A percentile compares a stretch with the other conserved stretches of the same genome.
Evolutionary conservation across 108 stramenopile genomes (phyloP).

Genomic region (Cyclotella atomus): DNA sequence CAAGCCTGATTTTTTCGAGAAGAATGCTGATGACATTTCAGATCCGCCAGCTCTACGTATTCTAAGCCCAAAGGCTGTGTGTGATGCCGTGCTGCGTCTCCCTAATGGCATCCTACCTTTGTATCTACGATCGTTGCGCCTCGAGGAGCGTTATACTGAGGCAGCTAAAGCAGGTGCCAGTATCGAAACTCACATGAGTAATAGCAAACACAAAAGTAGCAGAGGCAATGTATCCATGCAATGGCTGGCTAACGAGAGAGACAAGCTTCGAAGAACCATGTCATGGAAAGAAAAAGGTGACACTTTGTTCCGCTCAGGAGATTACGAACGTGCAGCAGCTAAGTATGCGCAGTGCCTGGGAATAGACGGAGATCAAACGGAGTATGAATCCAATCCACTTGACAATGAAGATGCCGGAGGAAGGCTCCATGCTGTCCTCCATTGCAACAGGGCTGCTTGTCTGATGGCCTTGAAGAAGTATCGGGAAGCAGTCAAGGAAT

Average conservation of each 20-base stretch:
- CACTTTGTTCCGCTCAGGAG: constrained; percentile 62
- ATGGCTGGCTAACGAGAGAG: constrained; percentile 52
- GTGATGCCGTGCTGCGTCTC: constrained; percentile 75
- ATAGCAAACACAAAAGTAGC: constrained; percentile 39
- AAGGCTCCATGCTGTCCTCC: constrained; percentile 82
- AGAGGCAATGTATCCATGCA: constrained; percentile 33
- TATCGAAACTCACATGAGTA: constrained; percentile 47
- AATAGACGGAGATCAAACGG: constrained; percentile 56
- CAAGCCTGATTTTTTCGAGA: constrained; percentile 47
- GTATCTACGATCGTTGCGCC: constrained; percentile 71
- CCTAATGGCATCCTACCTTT: constrained; percentile 56
- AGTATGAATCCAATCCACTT: constrained; percentile 29
- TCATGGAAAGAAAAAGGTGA: constrained; percentile 71
- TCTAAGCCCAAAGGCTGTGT: constrained; percentile 59
- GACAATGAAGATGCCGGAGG: constrained; percentile 68
- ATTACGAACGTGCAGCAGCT: constrained; percentile 65
- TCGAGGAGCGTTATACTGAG: constrained; percentile 79
- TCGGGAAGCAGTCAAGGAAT: constrained; percentile 79
- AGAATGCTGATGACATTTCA: constrained; percentile 30
- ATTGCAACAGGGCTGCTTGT: constrained; percentile 92
- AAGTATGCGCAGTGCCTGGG: constrained; percentile 69
- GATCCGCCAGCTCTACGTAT: constrained; percentile 38
- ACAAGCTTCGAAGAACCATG: constrained; percentile 57
- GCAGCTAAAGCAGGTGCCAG: constrained; percentile 57
- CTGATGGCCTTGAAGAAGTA: constrained; percentile 79